Evolutionary conservation across 1,284 basidiomycete species (phyloP), one percentile per base, ranked within the genome.

Genomic region (Sanghuangporus weigelae): DNA sequence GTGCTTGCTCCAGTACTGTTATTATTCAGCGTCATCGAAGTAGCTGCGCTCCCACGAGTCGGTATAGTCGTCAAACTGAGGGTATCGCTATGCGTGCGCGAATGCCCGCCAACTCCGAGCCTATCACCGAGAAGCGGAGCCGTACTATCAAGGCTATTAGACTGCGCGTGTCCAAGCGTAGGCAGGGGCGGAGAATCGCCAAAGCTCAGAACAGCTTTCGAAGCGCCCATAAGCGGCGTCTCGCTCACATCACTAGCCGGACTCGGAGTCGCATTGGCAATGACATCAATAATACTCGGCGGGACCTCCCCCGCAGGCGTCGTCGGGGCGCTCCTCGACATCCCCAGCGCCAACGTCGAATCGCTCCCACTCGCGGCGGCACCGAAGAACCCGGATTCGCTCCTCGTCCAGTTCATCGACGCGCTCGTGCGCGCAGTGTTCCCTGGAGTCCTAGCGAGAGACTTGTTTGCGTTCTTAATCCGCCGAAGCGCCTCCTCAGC

Each of bases 21-120:
- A n/a, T 46, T 63, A 35, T 67, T 57, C 16, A 62, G 57, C 38
- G 48, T 59, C 35, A 67, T 53, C 38, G 67, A 66, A 14, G 71
- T 60, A 31, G 31, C 42, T 12, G 40, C 21, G 23, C 53, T 57
- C 21, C 51, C 59, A n/a, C 46, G 63, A 31, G 54, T 57, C n/a
- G 44, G 54, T 14, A 60, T 36, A 14, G 38, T 49, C 39, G 60
- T 55, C 54, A 62, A 48, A 36, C 39, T 50, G 19, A 56, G 44
- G 12, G 23, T 26, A 46, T 60, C 59, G 12, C 48, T 53, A 4
- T 23, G 19, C 21, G 59, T 16, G 12, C 59, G 55, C 11, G 4
- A 7, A 19, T 16, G 40, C 19, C 23, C 21, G 10, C 40, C 40
- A 42, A 42, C 40, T 11, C n/a, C 40, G 12, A 42, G 10, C 21